Conservation (phyloP, 257 asterid species). For the Gynochthodes officinalis region DNA sequence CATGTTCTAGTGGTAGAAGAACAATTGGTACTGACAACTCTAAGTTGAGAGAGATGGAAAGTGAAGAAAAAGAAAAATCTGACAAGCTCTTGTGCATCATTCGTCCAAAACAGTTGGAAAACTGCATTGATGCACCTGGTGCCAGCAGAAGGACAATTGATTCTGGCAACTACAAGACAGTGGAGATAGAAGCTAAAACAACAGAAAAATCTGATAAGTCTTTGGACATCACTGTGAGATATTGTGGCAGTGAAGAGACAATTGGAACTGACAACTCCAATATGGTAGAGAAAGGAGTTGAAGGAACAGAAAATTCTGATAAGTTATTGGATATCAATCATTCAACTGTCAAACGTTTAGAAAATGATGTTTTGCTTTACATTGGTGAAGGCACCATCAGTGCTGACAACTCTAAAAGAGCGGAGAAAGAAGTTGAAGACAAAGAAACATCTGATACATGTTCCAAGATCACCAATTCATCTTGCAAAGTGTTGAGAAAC, state of each 20-base stretch:
- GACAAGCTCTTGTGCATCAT: background rate
- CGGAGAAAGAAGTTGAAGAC: background rate
- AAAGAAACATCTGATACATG: background rate
- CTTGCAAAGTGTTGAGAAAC: conserved; percentile 2
- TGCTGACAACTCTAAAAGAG: background rate
- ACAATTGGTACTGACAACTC: background rate
- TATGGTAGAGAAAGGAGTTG: background rate
- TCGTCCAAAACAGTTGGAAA: conserved; percentile 7
- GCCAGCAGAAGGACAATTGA: conserved; percentile 13
- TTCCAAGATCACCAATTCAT: background rate
- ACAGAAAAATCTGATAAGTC: conserved; percentile 1
- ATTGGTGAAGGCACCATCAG: conserved; percentile 13
- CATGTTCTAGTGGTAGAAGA: conserved; percentile 10
- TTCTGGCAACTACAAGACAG: background rate
- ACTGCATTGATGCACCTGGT: background rate
- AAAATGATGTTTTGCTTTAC: conserved; percentile 18
- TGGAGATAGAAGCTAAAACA: background rate
- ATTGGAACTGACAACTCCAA: background rate
- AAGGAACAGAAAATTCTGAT: conserved; percentile 1
- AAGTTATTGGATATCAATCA: background rate
- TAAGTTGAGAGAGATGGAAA: background rate
- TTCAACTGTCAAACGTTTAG: background rate
- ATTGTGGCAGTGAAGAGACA: conserved; percentile 20
- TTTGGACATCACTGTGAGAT: background rate
- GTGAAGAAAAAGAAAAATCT: conserved; percentile 9